These are phyloP conservation scores for Ceratocystis variospora DNA, from an alignment of 2,329 filamentous ascomycete genomes.

Conservation along the genomic window DNA sequence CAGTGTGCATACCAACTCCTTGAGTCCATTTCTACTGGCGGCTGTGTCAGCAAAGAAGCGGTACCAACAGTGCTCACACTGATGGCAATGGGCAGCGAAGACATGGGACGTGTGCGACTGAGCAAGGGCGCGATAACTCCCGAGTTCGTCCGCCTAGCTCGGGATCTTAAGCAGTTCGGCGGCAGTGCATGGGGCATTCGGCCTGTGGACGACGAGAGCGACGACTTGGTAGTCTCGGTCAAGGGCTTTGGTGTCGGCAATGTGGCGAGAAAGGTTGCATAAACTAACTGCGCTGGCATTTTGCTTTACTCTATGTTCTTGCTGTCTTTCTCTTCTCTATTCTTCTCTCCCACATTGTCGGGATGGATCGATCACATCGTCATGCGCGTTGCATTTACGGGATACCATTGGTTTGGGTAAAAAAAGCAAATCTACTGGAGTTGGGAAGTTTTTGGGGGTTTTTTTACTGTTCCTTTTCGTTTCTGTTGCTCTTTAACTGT, in stretches of 20 bases:
- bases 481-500: slow-evolving; percentile 3
- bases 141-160: slow-evolving; percentile 62
- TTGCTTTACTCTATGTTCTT: slow-evolving; percentile 18
- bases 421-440: slow-evolving; percentile 19
- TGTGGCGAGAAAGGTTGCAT: slow-evolving; percentile 76
- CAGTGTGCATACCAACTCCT: slow-evolving; percentile 79
- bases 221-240: slow-evolving; percentile 73
- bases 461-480: slow-evolving; percentile 12
- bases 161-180: slow-evolving; percentile 80
- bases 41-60: slow-evolving; percentile 62
- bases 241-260: slow-evolving; percentile 91
- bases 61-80: slow-evolving; percentile 64
- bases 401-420: slow-evolving; percentile 10
- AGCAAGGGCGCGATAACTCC: slow-evolving; percentile 72
- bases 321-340: background rate
- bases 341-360: slow-evolving; percentile 8
- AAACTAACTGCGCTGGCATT: slow-evolving; percentile 20
- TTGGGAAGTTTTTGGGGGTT: slow-evolving; percentile 14
- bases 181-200: slow-evolving; percentile 82
- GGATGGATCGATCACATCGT: slow-evolving; percentile 8
- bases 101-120: slow-evolving; percentile 74
- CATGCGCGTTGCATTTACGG: slow-evolving; percentile 15
- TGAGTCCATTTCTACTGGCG: slow-evolving; percentile 67
- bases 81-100: slow-evolving; percentile 97
- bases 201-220: slow-evolving; percentile 53